Base-by-base conservation (phyloP, 2,329 filamentous ascomycete genomes). In the Decorospora gaudefroyi region DNA sequence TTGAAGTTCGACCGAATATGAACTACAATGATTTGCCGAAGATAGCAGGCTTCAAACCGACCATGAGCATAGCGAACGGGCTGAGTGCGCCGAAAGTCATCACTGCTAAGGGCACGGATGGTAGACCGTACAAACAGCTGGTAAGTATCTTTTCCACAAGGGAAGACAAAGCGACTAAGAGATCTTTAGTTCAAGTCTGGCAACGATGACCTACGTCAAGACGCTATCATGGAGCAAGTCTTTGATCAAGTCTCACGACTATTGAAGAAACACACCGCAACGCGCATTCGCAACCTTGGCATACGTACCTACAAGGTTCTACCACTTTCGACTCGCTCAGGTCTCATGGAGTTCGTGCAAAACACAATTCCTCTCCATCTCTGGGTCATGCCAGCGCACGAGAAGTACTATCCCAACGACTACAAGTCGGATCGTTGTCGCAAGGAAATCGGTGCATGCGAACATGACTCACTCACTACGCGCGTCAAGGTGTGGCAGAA, bases 171-270 rank as follows among this genome's bases (percentile, higher is more conserved):
- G 9, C 35, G 9, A 23, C 47, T 53, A n/a, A n/a, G 34, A 55
- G 42, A 17, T 25, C 29, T 5, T 27, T 18, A 84, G 77, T 85
- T 96, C 66, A 99, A 99, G 77, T 90, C 90, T 51, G 91, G 93
- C 12, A 92, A 92, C 64, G 93, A 99, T 68, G 92, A 99, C 66
- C 80, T 99, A 9, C 87, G 95, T 6, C 93, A 99, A 74, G 93
- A 99, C 64, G 90, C 92, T 30, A 99, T 85, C 76, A 99, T 99
- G 95, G 95, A 99, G 71, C 93, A 99, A 72, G 93, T 99, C 1
- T 99, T 99, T 68, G 89, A 91, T 46, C 90, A 95, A 71, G 93
- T 96, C 15, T 97, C 90, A 45, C 88, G 88, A 37, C 81, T 99
- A 15, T 77, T 99, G 17, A 88, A 88, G 66, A 85, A 88, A 34